These are phyloP conservation scores for Sordariomycetes sp. DNA, from an alignment of 2,329 filamentous ascomycete genomes.

Conservation along the genomic window DNA sequence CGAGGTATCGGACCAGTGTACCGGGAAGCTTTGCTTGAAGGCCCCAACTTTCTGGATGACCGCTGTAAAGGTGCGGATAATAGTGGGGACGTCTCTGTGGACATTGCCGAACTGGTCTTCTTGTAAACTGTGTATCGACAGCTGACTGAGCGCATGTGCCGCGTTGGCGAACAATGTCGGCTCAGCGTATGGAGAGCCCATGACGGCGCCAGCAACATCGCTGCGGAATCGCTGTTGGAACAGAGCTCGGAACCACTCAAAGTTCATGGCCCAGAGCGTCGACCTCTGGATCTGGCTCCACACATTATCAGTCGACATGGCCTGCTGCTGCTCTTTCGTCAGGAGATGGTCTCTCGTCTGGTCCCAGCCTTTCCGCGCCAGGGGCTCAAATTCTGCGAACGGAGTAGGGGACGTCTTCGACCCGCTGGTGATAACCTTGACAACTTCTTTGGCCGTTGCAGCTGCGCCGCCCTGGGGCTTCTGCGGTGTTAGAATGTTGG, in stretches of 20 bases:
- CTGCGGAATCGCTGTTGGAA: constrained; percentile 64
- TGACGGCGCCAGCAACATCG: constrained; percentile 55
- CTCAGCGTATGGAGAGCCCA: constrained; percentile 67
- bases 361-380: constrained; percentile 39
- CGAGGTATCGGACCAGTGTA: constrained; percentile 74
- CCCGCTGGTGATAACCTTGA: constrained; percentile 11
- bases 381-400: constrained; percentile 32
- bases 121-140: constrained; percentile 63
- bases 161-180: constrained; percentile 62
- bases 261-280: constrained; percentile 31
- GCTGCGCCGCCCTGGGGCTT: constrained; percentile 26
- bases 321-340: constrained; percentile 44
- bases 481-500: constrained; percentile 31
- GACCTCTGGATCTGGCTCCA: constrained; percentile 37
- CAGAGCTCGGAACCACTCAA: constrained; percentile 50
- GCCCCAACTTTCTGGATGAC: constrained; percentile 61
- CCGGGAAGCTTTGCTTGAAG: constrained; percentile 49
- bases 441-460: constrained; percentile 19
- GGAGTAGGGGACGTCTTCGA: constrained; percentile 28
- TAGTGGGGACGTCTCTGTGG: constrained; percentile 66
- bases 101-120: constrained; percentile 84
- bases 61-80: constrained; percentile 63
- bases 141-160: constrained; percentile 55
- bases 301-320: constrained; percentile 39
- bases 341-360: constrained; percentile 38